Percentiles rank a stretch among this genome's conserved stretches.
Evolutionary conservation across 2,329 filamentous ascomycete species (phyloP).

Genomic region (Teratosphaeria pseudoeucalypti): DNA sequence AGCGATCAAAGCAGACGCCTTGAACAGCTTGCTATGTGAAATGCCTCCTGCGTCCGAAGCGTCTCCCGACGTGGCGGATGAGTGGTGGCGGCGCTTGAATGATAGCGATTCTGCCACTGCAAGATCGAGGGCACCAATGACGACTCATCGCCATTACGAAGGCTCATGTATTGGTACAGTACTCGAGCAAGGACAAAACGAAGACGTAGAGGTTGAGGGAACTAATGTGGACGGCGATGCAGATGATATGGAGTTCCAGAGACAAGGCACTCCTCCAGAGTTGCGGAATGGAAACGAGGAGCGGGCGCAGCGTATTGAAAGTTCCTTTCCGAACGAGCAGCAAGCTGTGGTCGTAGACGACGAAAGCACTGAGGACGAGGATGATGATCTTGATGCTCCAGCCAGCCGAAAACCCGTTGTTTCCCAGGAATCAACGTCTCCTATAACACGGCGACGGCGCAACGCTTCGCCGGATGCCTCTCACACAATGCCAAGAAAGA

Average conservation of each 20-base stretch:
- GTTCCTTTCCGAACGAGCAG: not conserved
- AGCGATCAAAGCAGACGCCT: not conserved
- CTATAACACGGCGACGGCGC: not conserved
- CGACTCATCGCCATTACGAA: not conserved
- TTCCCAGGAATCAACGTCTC: not conserved
- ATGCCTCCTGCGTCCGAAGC: conserved; percentile 3
- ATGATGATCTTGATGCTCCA: conserved; percentile 29
- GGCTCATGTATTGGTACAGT: not conserved
- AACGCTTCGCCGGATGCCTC: not conserved
- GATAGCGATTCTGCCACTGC: not conserved
- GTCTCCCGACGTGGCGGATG: conserved; percentile 10
- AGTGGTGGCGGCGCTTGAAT: conserved; percentile 27
- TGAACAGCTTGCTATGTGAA: conserved; percentile 10
- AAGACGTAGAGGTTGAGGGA: conserved; percentile 7
- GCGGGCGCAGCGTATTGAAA: conserved; percentile 4
- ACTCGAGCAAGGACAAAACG: not conserved
- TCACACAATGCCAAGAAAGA: conserved; percentile 1
- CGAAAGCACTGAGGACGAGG: conserved; percentile 29
- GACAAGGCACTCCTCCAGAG: conserved; percentile 17
- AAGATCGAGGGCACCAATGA: not conserved
- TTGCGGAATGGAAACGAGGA: conserved; percentile 4
- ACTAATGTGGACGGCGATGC: not conserved
- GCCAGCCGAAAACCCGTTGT: not conserved
- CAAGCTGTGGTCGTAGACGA: conserved; percentile 10
- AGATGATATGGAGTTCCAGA: conserved; percentile 15